Evolutionary conservation across 2,329 filamentous ascomycete species (phyloP), one percentile per base, ranked within the genome.

Genomic region (Didymosphaeria variabile): DNA sequence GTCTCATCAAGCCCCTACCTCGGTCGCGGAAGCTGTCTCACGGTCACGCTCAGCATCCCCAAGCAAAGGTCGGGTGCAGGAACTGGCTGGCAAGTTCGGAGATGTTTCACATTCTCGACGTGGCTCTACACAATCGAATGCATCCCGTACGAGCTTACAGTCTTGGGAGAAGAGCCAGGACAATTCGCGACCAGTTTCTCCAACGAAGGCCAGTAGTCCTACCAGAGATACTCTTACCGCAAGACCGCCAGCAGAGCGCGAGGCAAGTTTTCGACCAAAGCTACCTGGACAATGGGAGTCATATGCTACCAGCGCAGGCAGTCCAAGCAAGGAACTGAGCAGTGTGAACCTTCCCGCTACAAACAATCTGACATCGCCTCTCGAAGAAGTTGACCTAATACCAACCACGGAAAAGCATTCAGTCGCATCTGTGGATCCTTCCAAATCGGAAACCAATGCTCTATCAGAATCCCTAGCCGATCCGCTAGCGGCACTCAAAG

Each of bases 251-350:
- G 67, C 73, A 17, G 67, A 65, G 42, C 73, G 77, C 31, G 69
- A 75, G 50, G 69, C 70, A 46, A 83, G 81, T 61, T 86, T 86
- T 66, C 77, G 81, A 57, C 84, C 84, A 15, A 78, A 83, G 56
- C 70, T 86, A 34, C 84, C 84, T 42, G 84, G 84, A 23, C 82
- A 81, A 55, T 86, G 84, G 84, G 80, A 85, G 55, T 86, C 84
- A 34, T 83, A 79, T 61, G 77, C 79, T 2, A 80, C 80, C 7
- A 80, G 77, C 10, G 71, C 62, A 32, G 72, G 76, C 36, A 78
- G 26, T 38, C 52, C 74, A 15, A 66, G 61, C n/a, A 70, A 62
- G 26, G 71, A 72, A 13, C 66, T 75, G 17, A 59, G 59, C 34
- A 55, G 52, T 23, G 62, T 55, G 7, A 65, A 60, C 29, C 58